These are phyloP conservation scores for Micromonas commoda DNA, from an alignment of 139 green algal species.

Conservation along the genomic window DNA sequence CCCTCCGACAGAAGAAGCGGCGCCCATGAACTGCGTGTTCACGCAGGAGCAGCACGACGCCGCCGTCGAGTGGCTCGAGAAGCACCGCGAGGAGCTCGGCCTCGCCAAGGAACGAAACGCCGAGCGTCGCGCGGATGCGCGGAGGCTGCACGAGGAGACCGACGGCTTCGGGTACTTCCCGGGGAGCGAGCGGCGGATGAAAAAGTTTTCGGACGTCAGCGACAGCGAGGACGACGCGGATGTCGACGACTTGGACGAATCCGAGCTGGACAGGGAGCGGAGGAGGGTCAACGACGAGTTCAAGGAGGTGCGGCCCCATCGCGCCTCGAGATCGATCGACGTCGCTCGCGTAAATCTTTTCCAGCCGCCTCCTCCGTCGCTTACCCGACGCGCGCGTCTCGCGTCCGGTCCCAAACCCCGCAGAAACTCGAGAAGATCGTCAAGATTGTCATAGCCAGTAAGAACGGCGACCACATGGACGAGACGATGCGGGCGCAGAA, in stretches of 20 bases:
- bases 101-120: neutral
- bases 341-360: too few species aligned
- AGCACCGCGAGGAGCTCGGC: neutral
- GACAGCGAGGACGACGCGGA: slow-evolving; percentile 2
- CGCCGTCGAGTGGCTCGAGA: neutral
- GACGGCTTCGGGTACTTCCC: neutral
- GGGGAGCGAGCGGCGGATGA: neutral
- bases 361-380: too few species aligned
- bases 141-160: neutral
- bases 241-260: slow-evolving; percentile 7
- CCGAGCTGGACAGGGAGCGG: neutral
- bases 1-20: neutral
- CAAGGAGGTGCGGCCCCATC: too few species aligned
- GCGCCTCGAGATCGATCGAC: too few species aligned
- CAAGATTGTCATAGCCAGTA: too few species aligned
- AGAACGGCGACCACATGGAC: too few species aligned
- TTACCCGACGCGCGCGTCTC: too few species aligned
- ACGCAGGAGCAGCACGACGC: neutral
- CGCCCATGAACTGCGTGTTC: neutral
- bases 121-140: neutral
- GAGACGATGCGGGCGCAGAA: too few species aligned
- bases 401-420: too few species aligned
- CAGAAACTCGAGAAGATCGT: too few species aligned
- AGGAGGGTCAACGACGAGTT: too few species aligned
- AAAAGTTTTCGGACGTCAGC: neutral